Percentiles rank a stretch among this genome's conserved stretches.
Evolutionary conservation across 2,329 filamentous ascomycete genomes (phyloP).

Genomic region (Paecilomyces fulvus): DNA sequence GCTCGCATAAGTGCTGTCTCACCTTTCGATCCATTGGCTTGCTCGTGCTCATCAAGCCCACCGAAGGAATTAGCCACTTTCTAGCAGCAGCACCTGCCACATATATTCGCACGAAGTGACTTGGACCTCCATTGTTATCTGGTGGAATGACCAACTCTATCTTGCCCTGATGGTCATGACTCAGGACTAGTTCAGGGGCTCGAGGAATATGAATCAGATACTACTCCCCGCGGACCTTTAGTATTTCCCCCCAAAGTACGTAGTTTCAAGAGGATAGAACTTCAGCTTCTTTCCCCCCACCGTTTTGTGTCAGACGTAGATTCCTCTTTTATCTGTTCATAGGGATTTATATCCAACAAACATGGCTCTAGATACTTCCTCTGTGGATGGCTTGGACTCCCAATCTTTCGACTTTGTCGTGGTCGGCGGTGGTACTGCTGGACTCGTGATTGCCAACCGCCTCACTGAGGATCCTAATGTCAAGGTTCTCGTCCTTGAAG

Average conservation of each 20-base stretch:
- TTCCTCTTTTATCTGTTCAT: not conserved
- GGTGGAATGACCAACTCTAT: not conserved
- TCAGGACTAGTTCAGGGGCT: not conserved
- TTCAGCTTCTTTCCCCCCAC: too few relatives aligned
- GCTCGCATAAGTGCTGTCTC: too few relatives aligned
- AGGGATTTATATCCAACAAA: not conserved
- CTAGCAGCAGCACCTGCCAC: too few relatives aligned
- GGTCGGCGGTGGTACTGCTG: slow-evolving; percentile 7
- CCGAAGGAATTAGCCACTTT: too few relatives aligned
- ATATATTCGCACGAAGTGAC: not conserved
- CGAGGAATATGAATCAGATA: too few relatives aligned
- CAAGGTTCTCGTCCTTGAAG: slow-evolving; percentile 8
- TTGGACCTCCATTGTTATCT: not conserved
- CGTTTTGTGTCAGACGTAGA: too few relatives aligned
- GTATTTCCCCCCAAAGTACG: too few relatives aligned
- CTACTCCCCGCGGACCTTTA: not conserved
- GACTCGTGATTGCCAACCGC: slow-evolving; percentile 5
- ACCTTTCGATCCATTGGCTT: too few relatives aligned
- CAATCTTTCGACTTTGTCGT: slow-evolving; percentile 4
- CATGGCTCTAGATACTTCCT: not conserved
- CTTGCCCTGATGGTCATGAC: not conserved
- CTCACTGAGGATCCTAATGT: slow-evolving; percentile 5
- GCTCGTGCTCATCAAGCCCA: too few relatives aligned
- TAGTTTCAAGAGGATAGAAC: too few relatives aligned
- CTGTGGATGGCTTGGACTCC: not conserved